A percentile compares a stretch with the other conserved stretches of the same genome.
These are phyloP conservation scores for Onygena corvina DNA, from an alignment of 2,329 filamentous ascomycete genomes.

Conservation along the genomic window DNA sequence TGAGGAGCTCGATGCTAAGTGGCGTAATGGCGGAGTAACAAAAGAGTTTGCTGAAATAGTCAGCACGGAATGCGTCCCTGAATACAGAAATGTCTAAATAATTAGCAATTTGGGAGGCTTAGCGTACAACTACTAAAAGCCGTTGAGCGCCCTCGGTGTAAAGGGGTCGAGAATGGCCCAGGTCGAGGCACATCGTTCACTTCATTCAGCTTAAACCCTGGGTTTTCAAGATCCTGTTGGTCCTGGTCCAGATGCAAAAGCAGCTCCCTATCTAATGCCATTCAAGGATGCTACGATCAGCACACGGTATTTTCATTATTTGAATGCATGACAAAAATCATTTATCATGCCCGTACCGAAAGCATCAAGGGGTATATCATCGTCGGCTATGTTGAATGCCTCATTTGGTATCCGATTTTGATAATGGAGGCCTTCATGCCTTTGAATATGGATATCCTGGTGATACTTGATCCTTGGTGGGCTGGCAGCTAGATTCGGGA, in stretches of 20 bases:
- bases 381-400: neutral
- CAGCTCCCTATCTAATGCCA: slow-evolving; percentile 26
- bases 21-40: slow-evolving; percentile 18
- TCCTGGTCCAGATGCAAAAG: slow-evolving; percentile 23
- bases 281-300: neutral
- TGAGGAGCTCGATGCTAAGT: slow-evolving; percentile 21
- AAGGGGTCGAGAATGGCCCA: neutral
- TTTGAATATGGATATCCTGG: neutral
- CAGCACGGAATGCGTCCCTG: neutral
- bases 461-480: neutral
- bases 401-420: neutral
- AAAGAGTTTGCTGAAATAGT: slow-evolving; percentile 1
- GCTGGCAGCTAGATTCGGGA: neutral
- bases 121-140: neutral
- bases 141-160: neutral
- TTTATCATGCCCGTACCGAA: slow-evolving; percentile 34
- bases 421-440: neutral
- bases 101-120: neutral
- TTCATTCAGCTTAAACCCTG: slow-evolving; percentile 3
- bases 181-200: neutral
- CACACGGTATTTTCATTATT: neutral
- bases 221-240: neutral
- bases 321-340: neutral
- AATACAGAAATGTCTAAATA: too few relatives aligned
- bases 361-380: slow-evolving; percentile 33